Percentiles rank a stretch among this genome's conserved stretches.
Evolutionary conservation across 306 rosid species (phyloP).

Genomic region (Cyamopsis tetragonoloba): DNA sequence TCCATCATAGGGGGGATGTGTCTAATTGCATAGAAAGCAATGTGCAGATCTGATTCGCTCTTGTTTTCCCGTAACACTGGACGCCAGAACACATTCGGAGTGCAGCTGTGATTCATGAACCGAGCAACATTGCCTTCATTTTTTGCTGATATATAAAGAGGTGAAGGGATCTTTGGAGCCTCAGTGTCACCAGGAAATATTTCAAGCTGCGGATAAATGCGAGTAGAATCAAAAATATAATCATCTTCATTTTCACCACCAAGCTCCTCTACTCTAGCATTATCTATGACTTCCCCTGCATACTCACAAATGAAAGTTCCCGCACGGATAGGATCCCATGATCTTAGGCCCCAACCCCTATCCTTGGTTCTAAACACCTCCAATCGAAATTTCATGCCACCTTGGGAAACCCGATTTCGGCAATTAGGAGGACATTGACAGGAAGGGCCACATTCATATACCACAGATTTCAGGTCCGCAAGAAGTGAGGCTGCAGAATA

Average conservation of each 20-base stretch:
- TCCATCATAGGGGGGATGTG: conserved; percentile 91
- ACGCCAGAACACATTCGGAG: conserved; percentile 84
- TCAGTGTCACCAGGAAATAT: conserved; percentile 63
- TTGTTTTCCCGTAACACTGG: conserved; percentile 62
- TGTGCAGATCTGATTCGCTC: conserved; percentile 58
- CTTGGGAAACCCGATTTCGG: conserved; percentile 68
- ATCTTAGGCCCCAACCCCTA: conserved; percentile 93
- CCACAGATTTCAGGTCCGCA: conserved; percentile 54
- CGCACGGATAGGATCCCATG: conserved; percentile 91
- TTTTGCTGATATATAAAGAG: conserved; percentile 62
- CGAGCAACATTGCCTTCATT: conserved; percentile 88
- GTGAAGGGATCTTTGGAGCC: conserved; percentile 59
- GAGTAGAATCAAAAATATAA: conserved; percentile 74
- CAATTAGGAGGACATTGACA: conserved; percentile 82
- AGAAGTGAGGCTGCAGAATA: conserved; percentile 55
- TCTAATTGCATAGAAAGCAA: conserved; percentile 64
- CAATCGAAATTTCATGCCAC: conserved; percentile 64
- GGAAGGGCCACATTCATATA: conserved; percentile 77
- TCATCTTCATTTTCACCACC: conserved; percentile 66
- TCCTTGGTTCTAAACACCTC: conserved; percentile 78
- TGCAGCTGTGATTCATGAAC: conserved; percentile 94
- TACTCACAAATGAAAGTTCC: conserved; percentile 83
- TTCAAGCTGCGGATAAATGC: conserved; percentile 61
- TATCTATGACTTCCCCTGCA: conserved; percentile 80
- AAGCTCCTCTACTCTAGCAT: conserved; percentile 54